Evolutionary conservation across 2,329 filamentous ascomycete genomes (phyloP).

Genomic region (Penicillium sp.): DNA sequence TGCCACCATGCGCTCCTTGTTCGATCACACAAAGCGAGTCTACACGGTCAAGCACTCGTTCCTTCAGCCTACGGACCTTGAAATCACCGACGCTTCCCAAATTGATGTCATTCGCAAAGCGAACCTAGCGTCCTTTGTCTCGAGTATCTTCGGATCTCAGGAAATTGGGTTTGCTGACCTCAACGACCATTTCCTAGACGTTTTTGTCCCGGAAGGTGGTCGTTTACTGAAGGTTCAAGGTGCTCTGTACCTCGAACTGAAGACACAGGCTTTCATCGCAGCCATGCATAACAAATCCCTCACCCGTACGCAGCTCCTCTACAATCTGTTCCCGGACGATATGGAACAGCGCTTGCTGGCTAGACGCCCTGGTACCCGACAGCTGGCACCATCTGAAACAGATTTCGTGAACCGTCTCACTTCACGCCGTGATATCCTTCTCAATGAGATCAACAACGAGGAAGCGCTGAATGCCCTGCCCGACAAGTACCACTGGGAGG

Average conservation of each 20-base stretch:
- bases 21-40: conserved; percentile 62
- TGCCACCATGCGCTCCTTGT: conserved; percentile 58
- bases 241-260: conserved; percentile 60
- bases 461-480: conserved; percentile 51
- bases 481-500: conserved; percentile 62
- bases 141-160: conserved; percentile 61
- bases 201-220: conserved; percentile 59
- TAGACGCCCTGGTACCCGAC: conserved; percentile 53
- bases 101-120: conserved; percentile 61
- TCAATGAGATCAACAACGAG: conserved; percentile 52
- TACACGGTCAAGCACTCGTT: conserved; percentile 58
- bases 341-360: conserved; percentile 53
- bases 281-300: conserved; percentile 56
- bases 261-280: conserved; percentile 65
- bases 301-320: conserved; percentile 54
- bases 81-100: conserved; percentile 51
- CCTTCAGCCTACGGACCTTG: conserved; percentile 52
- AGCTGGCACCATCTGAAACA: conserved; percentile 56
- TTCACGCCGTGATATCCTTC: conserved; percentile 56
- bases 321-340: conserved; percentile 58
- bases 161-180: conserved; percentile 63
- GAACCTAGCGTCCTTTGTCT: conserved; percentile 64
- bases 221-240: conserved; percentile 59
- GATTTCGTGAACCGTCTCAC: conserved; percentile 57
- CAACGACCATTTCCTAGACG: conserved; percentile 62